phyloP scores from a whole-genome alignment of 2,329 filamentous ascomycete genomes.

The Rhynchosporium agropyri region DNA sequence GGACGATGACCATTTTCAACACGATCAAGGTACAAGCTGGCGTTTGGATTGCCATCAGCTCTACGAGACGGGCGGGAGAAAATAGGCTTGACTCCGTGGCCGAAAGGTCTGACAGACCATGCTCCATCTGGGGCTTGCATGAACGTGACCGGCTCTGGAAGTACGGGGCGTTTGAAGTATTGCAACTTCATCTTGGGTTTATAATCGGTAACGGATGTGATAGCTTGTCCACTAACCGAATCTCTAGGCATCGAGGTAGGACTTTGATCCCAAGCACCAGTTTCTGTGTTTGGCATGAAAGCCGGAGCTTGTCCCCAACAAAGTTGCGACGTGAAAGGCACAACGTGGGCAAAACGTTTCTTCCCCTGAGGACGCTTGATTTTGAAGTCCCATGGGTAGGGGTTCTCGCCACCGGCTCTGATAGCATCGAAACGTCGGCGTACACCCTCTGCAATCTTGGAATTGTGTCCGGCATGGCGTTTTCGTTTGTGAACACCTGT shows the following conservation, averaged over 20 bases:
- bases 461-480: conserved; percentile 13
- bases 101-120: conserved; percentile 40
- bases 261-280: conserved; percentile 38
- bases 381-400: conserved; percentile 15
- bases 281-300: conserved; percentile 35
- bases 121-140: conserved; percentile 38
- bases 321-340: conserved; percentile 5
- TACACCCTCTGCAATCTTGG: conserved; percentile 20
- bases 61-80: conserved; percentile 35
- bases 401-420: conserved; percentile 17
- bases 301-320: conserved; percentile 29
- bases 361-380: background rate
- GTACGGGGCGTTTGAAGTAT: conserved; percentile 14
- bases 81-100: conserved; percentile 41
- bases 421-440: conserved; percentile 14
- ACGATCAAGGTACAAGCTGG: conserved; percentile 30
- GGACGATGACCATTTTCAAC: conserved; percentile 35
- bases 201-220: no score
- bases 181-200: no score
- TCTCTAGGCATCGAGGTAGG: background rate
- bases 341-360: background rate
- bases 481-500: background rate
- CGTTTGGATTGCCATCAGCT: conserved; percentile 31
- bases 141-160: conserved; percentile 40
- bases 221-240: background rate